phyloP scores from a whole-genome alignment of 2,329 filamentous ascomycete species.

The Penicillium aurantiogriseum region DNA sequence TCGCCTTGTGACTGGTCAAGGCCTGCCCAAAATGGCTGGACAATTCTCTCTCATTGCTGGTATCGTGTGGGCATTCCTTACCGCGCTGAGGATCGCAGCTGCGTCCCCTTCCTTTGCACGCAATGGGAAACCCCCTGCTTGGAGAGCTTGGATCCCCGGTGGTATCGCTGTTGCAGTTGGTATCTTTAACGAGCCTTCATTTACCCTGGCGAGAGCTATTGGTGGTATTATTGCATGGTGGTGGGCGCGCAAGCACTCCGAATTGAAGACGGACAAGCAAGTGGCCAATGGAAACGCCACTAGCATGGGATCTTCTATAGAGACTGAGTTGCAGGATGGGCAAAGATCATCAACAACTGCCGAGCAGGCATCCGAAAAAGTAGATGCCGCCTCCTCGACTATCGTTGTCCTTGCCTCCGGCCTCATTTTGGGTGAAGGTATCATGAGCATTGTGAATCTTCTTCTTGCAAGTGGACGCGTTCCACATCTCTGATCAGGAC shows the following conservation, averaged over 20 bases:
- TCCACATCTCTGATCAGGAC: constrained; percentile 62
- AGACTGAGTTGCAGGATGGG: not conserved
- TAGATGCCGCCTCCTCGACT: constrained; percentile 52
- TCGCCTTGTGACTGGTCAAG: constrained; percentile 84
- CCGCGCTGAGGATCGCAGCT: constrained; percentile 64
- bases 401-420: constrained; percentile 88
- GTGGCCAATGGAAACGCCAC: not conserved
- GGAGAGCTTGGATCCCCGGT: constrained; percentile 78
- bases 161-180: constrained; percentile 89
- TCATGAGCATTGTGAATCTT: constrained; percentile 88
- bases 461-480: constrained; percentile 73
- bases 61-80: constrained; percentile 68
- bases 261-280: not conserved
- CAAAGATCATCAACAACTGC: constrained; percentile 2
- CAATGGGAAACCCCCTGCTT: constrained; percentile 45
- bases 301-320: constrained; percentile 1
- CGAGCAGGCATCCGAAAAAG: constrained; percentile 47
- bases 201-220: constrained; percentile 82
- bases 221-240: constrained; percentile 77
- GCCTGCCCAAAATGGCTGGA: constrained; percentile 77
- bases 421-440: constrained; percentile 86
- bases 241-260: constrained; percentile 58
- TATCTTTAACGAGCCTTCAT: constrained; percentile 97
- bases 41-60: constrained; percentile 77
- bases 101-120: constrained; percentile 33